Evolutionary conservation across 495 filamentous ascomycete species (phyloP).

Genomic region (Thermochaetoides thermophila): DNA sequence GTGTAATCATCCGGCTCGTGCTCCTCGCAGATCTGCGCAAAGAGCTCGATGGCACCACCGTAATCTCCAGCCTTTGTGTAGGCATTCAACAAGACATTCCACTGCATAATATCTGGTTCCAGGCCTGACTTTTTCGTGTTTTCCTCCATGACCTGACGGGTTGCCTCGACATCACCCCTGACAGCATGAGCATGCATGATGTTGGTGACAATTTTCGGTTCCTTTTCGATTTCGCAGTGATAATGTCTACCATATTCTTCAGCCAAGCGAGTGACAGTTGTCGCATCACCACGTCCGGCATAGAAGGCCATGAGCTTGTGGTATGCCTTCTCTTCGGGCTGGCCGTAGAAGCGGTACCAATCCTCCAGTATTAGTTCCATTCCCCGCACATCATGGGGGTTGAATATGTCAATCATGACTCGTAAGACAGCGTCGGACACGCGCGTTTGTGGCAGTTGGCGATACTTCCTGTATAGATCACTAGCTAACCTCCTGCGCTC

Average conservation of each 20-base stretch:
- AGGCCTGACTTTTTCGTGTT: slow-evolving; percentile 39
- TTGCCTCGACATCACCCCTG: slow-evolving; percentile 43
- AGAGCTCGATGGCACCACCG: slow-evolving; percentile 42
- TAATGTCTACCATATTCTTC: slow-evolving; percentile 27
- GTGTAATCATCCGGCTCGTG: slow-evolving; percentile 42
- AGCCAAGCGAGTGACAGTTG: slow-evolving; percentile 39
- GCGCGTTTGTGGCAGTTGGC: slow-evolving; percentile 13
- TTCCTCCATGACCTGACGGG: slow-evolving; percentile 42
- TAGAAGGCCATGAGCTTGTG: slow-evolving; percentile 35
- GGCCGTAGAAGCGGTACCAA: slow-evolving; percentile 28
- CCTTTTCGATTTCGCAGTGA: slow-evolving; percentile 21
- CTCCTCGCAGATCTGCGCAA: slow-evolving; percentile 38
- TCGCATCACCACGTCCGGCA: slow-evolving; percentile 38
- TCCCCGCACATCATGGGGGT: slow-evolving; percentile 22
- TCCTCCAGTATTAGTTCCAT: slow-evolving; percentile 41
- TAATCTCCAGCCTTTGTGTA: slow-evolving; percentile 50
- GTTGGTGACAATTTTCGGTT: slow-evolving; percentile 23
- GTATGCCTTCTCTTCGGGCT: slow-evolving; percentile 29
- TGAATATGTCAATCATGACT: slow-evolving; percentile 20
- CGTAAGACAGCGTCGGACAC: slow-evolving; percentile 5
- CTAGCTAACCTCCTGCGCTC: slow-evolving; percentile 12
- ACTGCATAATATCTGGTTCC: slow-evolving; percentile 37
- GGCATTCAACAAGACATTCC: slow-evolving; percentile 68
- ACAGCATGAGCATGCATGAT: slow-evolving; percentile 53
- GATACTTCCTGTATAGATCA: slow-evolving; percentile 23